A percentile compares a stretch with the other conserved stretches of the same genome.
Evolutionary conservation across 192 early-diverging fungal species (phyloP).

Genomic region (Paraglomus brasilianum): DNA sequence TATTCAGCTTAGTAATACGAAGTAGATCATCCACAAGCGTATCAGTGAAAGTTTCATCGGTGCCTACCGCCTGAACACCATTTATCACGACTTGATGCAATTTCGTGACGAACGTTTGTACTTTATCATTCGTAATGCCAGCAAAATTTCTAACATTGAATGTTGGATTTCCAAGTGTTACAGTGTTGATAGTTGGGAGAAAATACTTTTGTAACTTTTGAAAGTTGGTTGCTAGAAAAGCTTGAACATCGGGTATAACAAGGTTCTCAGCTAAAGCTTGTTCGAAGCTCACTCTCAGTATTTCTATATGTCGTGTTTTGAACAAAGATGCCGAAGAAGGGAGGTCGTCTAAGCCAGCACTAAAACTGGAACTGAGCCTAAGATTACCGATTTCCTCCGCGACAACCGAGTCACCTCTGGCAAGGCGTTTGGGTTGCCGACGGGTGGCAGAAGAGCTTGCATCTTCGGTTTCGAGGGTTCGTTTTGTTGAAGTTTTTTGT

Average conservation of each 20-base stretch:
- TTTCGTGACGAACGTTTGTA: conserved; percentile 17
- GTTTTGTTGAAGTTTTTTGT: no score
- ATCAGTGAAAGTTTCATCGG: conserved; percentile 20
- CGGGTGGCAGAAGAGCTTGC: no score
- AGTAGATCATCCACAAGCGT: conserved; percentile 14
- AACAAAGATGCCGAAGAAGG: conserved; percentile 10
- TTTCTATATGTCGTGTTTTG: neutral
- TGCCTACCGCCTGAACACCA: neutral
- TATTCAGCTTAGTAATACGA: no score
- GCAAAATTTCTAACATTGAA: neutral
- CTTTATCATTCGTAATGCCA: conserved; percentile 7
- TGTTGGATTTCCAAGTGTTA: neutral
- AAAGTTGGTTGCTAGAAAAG: neutral
- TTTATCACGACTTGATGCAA: conserved; percentile 13
- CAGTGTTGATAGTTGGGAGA: neutral
- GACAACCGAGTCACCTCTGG: no score
- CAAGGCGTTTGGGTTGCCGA: no score
- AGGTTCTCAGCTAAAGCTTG: conserved; percentile 7
- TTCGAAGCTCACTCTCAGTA: neutral
- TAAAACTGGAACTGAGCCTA: no score
- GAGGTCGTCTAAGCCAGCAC: neutral
- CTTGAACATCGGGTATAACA: conserved; percentile 10
- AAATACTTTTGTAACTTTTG: neutral
- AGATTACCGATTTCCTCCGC: no score
- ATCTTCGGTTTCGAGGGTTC: no score